phyloP scores from a whole-genome alignment of 176 grass and related monocot genomes.

The Aegilops umbellulata region DNA sequence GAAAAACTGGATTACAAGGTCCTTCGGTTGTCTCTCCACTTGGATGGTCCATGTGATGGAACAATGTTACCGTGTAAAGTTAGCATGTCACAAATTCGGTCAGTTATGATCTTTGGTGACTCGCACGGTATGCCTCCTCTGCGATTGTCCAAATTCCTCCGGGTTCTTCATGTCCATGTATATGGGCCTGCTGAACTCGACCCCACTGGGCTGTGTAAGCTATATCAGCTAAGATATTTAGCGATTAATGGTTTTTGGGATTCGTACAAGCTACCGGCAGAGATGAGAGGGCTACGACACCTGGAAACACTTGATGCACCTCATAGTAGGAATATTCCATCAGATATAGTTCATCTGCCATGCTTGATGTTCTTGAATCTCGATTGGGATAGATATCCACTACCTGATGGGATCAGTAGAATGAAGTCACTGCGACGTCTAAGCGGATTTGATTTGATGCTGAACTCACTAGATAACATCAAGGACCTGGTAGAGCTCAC shows the following conservation, averaged over 20 bases:
- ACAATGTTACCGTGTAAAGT: background rate
- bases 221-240: background rate
- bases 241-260: no score
- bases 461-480: background rate
- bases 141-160: background rate
- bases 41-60: background rate
- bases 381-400: no score
- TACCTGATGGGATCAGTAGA: background rate
- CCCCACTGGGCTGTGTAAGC: background rate
- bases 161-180: background rate
- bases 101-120: background rate
- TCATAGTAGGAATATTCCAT: no score
- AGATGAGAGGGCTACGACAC: background rate
- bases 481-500: background rate
- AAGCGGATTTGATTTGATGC: background rate
- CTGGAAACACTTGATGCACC: background rate
- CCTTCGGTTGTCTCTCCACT: background rate
- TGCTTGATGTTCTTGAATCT: no score
- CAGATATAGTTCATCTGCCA: no score
- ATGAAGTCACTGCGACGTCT: background rate
- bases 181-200: fast-evolving
- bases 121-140: fast-evolving
- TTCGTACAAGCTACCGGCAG: background rate
- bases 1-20: background rate
- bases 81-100: background rate